Base-by-base conservation (phyloP, 2,329 filamentous ascomycete species). In the Epichloe gansuensis region DNA sequence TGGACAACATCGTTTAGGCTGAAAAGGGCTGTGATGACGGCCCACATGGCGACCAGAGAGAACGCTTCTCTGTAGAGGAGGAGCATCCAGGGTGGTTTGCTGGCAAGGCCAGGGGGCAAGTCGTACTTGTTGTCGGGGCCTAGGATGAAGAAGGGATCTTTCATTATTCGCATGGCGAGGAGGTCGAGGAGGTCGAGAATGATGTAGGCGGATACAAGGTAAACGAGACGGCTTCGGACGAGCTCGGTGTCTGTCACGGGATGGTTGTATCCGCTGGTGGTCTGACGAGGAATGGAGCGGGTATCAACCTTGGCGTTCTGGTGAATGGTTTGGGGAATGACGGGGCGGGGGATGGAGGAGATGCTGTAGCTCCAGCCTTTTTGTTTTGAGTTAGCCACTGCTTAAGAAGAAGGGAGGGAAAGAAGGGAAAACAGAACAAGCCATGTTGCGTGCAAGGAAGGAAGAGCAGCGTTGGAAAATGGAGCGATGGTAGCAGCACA, bases 61-160 rank as follows among this genome's bases (percentile, higher is more conserved):
- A 86, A 57, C 2, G 75, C 11, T 51, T 81, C 72, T 48, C 84
- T 82, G 59, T 79, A 80, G 6, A 75, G 55, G 35, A 71, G 72
- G 31, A 84, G 66, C 2, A 78, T 52, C 47, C 71, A 55, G 0
- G 69, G 64, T 6, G 75, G 72, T 3, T 77, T 58, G 23, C 61
- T 54, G 9, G 53, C 53, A 62, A 77, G 61, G 65, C 75, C 58
- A 62, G 70, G 50, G 54, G 82, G 66, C 54, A 71, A 55, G 15
- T 57, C 48, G 44, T 58, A 50, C 53, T 65, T 61, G 51, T 71
- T 68, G 4, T 68, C 62, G 2, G 69, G 67, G 1, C 80, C 75
- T 25, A 78, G 62, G 53, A 81, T 61, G 67, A 90, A 95, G 69
- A 91, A 95, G 0, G 85, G 82, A 60, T 97, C 91, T 50, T 79